phyloP scores from a whole-genome alignment of 1,139 yeast genomes.

The Suhomyces panamericanus region DNA sequence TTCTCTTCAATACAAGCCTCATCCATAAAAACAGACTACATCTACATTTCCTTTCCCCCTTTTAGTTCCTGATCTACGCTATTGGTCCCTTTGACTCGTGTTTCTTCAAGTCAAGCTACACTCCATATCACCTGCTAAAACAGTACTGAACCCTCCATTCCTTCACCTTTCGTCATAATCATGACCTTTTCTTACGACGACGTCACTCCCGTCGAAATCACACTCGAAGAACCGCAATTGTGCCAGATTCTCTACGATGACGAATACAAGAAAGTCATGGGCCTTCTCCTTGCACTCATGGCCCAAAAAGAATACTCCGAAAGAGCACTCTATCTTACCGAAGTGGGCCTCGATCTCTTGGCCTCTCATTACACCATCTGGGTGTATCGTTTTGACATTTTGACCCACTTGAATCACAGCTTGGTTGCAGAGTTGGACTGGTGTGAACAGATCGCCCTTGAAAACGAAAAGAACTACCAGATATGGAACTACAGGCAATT shows the following conservation, averaged over 20 bases:
- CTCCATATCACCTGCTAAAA: too few species aligned
- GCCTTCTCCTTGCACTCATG: constrained; percentile 63
- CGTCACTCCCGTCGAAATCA: constrained; percentile 40
- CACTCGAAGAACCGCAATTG: constrained; percentile 52
- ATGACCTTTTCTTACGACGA: constrained; percentile 33
- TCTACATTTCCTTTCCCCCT: too few species aligned
- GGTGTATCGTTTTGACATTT: constrained; percentile 69
- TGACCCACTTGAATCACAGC: constrained; percentile 40
- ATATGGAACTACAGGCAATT: constrained; percentile 90
- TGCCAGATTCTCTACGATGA: constrained; percentile 79
- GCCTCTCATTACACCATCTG: constrained; percentile 95
- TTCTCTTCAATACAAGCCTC: background rate
- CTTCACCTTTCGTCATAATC: background rate
- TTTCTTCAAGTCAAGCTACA: too few species aligned
- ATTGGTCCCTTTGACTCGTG: too few species aligned
- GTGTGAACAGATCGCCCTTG: constrained; percentile 75
- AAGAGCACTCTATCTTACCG: constrained; percentile 69
- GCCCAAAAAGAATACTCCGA: constrained; percentile 60
- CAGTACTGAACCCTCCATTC: background rate
- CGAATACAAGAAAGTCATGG: constrained; percentile 64
- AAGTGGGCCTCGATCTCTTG: constrained; percentile 59
- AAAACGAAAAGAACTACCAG: constrained; percentile 88
- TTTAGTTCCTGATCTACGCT: too few species aligned
- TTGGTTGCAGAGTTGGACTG: constrained; percentile 43
- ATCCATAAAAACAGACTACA: too few species aligned